phyloP scores from a whole-genome alignment of 805 yeast species.

The Torulaspora maleeae region DNA sequence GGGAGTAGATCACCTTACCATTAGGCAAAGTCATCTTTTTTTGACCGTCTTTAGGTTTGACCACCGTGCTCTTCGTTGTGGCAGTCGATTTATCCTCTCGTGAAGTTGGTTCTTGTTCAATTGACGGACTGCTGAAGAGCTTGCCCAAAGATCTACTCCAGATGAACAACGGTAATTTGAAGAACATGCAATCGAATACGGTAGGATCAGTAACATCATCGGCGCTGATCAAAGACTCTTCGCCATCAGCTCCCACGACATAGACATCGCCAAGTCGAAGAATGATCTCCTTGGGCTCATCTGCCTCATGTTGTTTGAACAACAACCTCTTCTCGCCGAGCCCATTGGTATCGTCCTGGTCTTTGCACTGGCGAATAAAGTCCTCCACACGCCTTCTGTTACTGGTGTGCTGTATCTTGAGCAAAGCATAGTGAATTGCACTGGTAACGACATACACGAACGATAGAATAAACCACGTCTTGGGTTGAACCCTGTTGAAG shows the following conservation, averaged over 20 bases:
- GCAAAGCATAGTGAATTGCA: slow-evolving; percentile 52
- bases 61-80: slow-evolving; percentile 13
- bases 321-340: slow-evolving; percentile 45
- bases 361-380: slow-evolving; percentile 49
- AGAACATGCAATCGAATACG: slow-evolving; percentile 45
- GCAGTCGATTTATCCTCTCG: slow-evolving; percentile 4
- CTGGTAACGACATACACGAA: slow-evolving; percentile 50
- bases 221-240: slow-evolving; percentile 41
- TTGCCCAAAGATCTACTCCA: slow-evolving; percentile 47
- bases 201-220: slow-evolving; percentile 48
- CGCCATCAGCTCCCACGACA: slow-evolving; percentile 44
- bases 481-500: slow-evolving; percentile 63
- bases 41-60: slow-evolving; percentile 37
- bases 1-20: slow-evolving; percentile 52
- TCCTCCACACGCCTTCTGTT: slow-evolving; percentile 52
- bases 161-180: slow-evolving; percentile 39
- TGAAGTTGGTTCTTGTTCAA: slow-evolving; percentile 10
- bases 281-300: slow-evolving; percentile 47
- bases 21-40: slow-evolving; percentile 52
- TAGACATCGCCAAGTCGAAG: slow-evolving; percentile 58
- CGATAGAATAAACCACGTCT: slow-evolving; percentile 48
- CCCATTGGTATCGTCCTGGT: slow-evolving; percentile 54
- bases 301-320: slow-evolving; percentile 41
- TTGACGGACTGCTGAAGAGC: slow-evolving; percentile 16
- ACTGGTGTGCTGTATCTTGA: slow-evolving; percentile 51